These are phyloP conservation scores for Endotrypanum monterogeii DNA, from an alignment of 208 protist genomes.

Conservation along the genomic window DNA sequence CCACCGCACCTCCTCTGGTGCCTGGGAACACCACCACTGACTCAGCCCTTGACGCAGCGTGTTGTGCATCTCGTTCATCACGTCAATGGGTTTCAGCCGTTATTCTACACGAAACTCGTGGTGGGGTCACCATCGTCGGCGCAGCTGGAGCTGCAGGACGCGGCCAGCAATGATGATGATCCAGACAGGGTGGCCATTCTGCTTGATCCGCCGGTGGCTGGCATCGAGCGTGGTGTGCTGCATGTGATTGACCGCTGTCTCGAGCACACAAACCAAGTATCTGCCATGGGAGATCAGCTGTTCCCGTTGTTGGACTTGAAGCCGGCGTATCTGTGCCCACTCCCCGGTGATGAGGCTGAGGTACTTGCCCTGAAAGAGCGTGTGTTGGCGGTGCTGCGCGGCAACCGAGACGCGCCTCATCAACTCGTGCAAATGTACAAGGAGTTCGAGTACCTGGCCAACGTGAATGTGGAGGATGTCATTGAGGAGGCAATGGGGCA, in stretches of 20 bases:
- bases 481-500: constrained; percentile 44
- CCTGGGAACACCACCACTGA: constrained; percentile 50
- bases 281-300: constrained; percentile 90
- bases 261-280: constrained; percentile 64
- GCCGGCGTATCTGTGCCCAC: constrained; percentile 47
- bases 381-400: constrained; percentile 59
- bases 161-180: constrained; percentile 10
- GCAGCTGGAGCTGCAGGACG: not conserved
- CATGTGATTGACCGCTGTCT: constrained; percentile 83
- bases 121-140: not conserved
- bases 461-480: constrained; percentile 49
- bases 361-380: constrained; percentile 55
- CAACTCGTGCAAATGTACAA: constrained; percentile 92
- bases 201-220: constrained; percentile 74
- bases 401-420: constrained; percentile 79
- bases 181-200: constrained; percentile 38
- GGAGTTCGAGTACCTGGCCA: constrained; percentile 88
- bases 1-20: constrained; percentile 59
- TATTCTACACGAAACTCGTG: constrained; percentile 86
- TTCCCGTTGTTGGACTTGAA: constrained; percentile 87
- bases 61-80: constrained; percentile 75
- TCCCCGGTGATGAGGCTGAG: constrained; percentile 56
- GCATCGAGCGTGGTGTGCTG: constrained; percentile 57
- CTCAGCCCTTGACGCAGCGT: constrained; percentile 61
- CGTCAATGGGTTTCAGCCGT: constrained; percentile 72